These are phyloP conservation scores for Quillaja saponaria DNA, from an alignment of 306 rosid species.

Conservation along the genomic window DNA sequence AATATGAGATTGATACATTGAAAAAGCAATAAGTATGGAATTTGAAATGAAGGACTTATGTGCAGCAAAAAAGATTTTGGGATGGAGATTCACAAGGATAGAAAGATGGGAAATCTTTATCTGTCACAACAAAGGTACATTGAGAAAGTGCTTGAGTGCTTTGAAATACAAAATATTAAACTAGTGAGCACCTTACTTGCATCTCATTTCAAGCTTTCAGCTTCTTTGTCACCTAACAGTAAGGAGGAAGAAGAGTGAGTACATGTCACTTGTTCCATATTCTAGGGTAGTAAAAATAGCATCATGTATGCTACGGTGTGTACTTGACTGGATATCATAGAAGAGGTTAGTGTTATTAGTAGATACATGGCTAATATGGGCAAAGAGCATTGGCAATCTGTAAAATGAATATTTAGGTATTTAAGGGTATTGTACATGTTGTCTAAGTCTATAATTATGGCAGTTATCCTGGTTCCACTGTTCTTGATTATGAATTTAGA, in stretches of 20 bases:
- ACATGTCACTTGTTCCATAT: background rate
- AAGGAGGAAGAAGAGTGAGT: background rate
- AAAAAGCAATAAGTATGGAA: background rate
- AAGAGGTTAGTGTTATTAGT: background rate
- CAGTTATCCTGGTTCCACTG: no score
- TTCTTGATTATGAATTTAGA: no score
- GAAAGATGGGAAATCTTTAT: no score
- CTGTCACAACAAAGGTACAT: no score
- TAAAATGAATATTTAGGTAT: background rate
- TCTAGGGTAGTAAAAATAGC: background rate
- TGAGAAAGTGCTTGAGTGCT: no score
- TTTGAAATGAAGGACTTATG: slow-evolving; percentile 7
- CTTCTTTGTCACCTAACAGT: background rate
- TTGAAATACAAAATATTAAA: background rate
- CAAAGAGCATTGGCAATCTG: background rate
- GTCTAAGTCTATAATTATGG: no score
- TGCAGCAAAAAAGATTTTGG: background rate
- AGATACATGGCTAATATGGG: background rate
- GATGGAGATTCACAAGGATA: background rate
- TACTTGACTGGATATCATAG: background rate
- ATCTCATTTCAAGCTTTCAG: background rate
- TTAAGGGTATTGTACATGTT: no score
- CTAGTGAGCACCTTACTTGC: background rate
- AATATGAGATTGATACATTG: background rate
- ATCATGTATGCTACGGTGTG: background rate